Conservation (phyloP, 2,329 filamentous ascomycete genomes). For the Hypomyces perniciosus region DNA sequence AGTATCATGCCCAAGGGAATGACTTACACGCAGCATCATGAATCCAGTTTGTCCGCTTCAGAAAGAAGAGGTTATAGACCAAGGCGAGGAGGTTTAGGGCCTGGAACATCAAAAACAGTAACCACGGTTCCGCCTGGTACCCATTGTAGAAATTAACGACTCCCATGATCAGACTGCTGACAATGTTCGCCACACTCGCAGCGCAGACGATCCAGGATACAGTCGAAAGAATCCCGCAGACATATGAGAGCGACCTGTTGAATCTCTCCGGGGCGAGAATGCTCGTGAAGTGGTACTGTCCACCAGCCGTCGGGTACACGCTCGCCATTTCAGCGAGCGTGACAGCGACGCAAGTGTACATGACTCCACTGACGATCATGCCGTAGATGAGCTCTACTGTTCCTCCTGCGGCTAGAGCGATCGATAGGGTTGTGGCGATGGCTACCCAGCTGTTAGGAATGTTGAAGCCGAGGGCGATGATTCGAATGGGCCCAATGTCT, state of each 20-base stretch:
- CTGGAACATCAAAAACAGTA: slow-evolving; percentile 7
- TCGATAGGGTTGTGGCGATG: slow-evolving; percentile 17
- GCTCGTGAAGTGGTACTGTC: slow-evolving; percentile 33
- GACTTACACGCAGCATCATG: slow-evolving; percentile 9
- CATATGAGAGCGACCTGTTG: slow-evolving; percentile 14
- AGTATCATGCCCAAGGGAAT: background rate
- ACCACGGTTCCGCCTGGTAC: slow-evolving; percentile 1
- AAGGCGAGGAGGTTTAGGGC: background rate
- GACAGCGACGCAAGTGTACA: slow-evolving; percentile 18
- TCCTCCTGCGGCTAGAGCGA: slow-evolving; percentile 13
- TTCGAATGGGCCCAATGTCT: slow-evolving; percentile 6
- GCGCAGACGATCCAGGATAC: slow-evolving; percentile 1
- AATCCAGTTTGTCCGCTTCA: slow-evolving; percentile 8
- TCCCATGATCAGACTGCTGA: background rate
- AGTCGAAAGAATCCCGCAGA: slow-evolving; percentile 2
- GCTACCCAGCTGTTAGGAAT: slow-evolving; percentile 23
- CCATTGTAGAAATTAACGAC: slow-evolving; percentile 3
- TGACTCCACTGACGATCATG: slow-evolving; percentile 4
- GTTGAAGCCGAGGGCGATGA: slow-evolving; percentile 13
- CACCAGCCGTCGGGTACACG: slow-evolving; percentile 32
- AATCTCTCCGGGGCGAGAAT: slow-evolving; percentile 22
- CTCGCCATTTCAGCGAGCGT: slow-evolving; percentile 32
- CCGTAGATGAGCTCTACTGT: slow-evolving; percentile 22
- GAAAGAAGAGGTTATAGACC: slow-evolving; percentile 8
- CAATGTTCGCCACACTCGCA: slow-evolving; percentile 2